Conservation (phyloP, 495 filamentous ascomycete species). For the Terfezia claveryi region DNA sequence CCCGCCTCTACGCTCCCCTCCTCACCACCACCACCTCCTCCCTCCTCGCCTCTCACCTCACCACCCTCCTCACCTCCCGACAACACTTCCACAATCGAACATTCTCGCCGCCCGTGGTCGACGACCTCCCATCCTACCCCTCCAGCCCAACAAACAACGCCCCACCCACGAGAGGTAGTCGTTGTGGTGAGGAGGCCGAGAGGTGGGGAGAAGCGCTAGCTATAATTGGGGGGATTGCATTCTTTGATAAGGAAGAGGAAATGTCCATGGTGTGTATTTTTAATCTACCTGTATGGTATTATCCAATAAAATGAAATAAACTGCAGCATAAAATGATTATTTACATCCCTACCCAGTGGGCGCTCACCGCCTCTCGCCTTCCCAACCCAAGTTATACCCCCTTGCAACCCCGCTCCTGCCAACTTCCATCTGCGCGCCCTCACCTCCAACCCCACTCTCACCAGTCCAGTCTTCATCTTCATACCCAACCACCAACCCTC, state of each 20-base stretch:
- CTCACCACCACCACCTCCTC: neutral
- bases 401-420: constrained; percentile 76
- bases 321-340: neutral
- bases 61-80: neutral
- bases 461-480: constrained; percentile 30
- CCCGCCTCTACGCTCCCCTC: neutral
- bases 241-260: neutral
- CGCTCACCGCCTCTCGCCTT: neutral
- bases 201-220: neutral
- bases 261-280: neutral
- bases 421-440: constrained; percentile 44
- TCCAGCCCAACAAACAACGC: neutral
- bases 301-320: neutral
- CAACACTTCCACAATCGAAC: neutral
- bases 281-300: neutral
- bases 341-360: neutral
- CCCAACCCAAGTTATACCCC: constrained; percentile 60
- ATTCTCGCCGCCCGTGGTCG: neutral
- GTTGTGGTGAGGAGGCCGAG: neutral
- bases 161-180: neutral
- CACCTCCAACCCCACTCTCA: constrained; percentile 22
- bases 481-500: constrained; percentile 55
- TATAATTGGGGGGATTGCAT: neutral
- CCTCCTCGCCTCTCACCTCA: neutral
- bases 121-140: neutral